Base-by-base conservation (phyloP, 768 basidiomycete genomes). In the Flagelloscypha sp. region DNA sequence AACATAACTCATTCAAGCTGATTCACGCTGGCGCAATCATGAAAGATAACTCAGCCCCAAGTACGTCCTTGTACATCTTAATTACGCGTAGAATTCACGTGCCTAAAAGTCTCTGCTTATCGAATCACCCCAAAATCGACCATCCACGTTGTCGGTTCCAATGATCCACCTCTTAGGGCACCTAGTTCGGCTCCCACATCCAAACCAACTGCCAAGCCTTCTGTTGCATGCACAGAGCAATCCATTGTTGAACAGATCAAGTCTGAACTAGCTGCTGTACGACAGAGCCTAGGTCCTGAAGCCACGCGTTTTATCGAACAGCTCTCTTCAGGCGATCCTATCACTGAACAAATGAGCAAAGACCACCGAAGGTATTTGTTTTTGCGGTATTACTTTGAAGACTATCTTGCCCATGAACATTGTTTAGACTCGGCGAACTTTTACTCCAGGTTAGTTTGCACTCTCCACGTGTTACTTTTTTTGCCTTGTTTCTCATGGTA, bases 11-110 rank as follows among this genome's bases (percentile, higher is more conserved):
- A 19, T 87, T 95, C 70, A 88, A 90, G 55, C 72, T 98, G 50
- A 77, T 98, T 44, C 80, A 84, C 61, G 76, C 83, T 30, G 94
- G 94, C 24, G 90, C 87, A 2, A 74, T 95, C 56, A 83, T 97
- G 73, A 83, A 80, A 46, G 88, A 94, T 53, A 79, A 90, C 53
- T 53, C 61, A 39, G 71, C 75, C 6, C 72, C 79, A 30, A 60
- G 79, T 84, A 45, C 62, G 72, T 53, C 23, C 24, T 24, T 27
- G 28, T 31, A 13, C 38, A 37, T 27, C 36, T 30, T 28, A 38
- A 11, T 23, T 27, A 27, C 27, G 20, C 27, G 15, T 31, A 18
- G 19, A 21, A 40, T 36, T 50, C 23, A 50, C 32, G 37, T 23
- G 30, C 29, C 25, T 38, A 34, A 21, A 46, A 80, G 79, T 93